Percentiles rank a stretch among this genome's conserved stretches.
These are phyloP conservation scores for Vigna hirtella DNA, from an alignment of 306 rosid genomes.

Conservation along the genomic window DNA sequence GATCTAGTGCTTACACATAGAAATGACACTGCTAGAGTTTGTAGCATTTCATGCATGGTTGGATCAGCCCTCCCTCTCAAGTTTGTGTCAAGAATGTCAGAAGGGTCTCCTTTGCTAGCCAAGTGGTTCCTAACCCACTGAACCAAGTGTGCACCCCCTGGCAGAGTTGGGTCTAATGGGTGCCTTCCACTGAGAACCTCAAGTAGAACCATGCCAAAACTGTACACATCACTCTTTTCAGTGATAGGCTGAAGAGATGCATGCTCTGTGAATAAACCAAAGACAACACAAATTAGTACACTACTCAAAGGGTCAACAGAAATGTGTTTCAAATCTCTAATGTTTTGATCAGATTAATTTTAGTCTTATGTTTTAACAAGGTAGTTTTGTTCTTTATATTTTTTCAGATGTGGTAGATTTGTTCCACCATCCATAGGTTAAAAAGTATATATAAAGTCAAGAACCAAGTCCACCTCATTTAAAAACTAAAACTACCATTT, in stretches of 20 bases:
- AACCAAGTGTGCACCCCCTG: slow-evolving; percentile 76
- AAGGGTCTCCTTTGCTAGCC: slow-evolving; percentile 58
- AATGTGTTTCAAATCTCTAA: background rate
- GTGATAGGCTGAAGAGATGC: slow-evolving; percentile 76
- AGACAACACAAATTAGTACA: slow-evolving; percentile 13
- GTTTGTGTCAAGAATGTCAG: slow-evolving; percentile 77
- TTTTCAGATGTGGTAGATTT: background rate
- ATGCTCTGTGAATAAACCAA: slow-evolving; percentile 61
- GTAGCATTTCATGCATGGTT: slow-evolving; percentile 90
- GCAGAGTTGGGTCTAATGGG: slow-evolving; percentile 91
- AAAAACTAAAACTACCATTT: background rate
- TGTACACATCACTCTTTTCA: slow-evolving; percentile 89
- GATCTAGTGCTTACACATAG: slow-evolving; percentile 66
- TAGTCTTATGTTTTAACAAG: background rate
- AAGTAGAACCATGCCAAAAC: slow-evolving; percentile 83
- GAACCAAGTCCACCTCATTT: background rate
- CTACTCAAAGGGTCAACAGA: background rate
- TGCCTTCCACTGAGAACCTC: slow-evolving; percentile 95
- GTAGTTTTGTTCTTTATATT: too few relatives aligned
- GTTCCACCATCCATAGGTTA: background rate
- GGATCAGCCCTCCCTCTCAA: slow-evolving; percentile 83
- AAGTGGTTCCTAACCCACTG: slow-evolving; percentile 92
- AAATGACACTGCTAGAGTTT: slow-evolving; percentile 82
- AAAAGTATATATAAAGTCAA: background rate
- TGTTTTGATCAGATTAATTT: background rate